Base-by-base conservation (phyloP, 2,329 filamentous ascomycete genomes). In the Cyphellophora attinorum region DNA sequence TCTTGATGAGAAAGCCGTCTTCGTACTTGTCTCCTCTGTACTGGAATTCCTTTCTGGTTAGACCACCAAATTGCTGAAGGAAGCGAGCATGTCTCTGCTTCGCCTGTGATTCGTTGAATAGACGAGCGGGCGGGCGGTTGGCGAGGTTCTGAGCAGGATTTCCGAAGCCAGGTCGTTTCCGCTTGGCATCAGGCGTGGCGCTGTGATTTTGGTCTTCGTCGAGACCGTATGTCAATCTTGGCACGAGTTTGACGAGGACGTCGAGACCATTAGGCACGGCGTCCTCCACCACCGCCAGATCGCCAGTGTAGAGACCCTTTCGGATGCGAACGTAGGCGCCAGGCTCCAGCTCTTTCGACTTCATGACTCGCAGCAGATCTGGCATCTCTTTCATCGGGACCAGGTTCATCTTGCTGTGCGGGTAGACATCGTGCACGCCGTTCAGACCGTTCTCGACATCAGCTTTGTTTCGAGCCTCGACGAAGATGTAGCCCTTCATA, bases 351-450 rank as follows among this genome's bases (percentile, higher is more conserved):
- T 79, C 78, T 31, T 86, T 83, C 3, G 82, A 89, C 64, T 94
- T 94, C 41, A 77, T 79, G 17, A 93, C 85, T 33, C 86, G 78
- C 12, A 98, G 70, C n/a, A 98, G 72, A 59, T 96, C 91, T 2
- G 91, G 89, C 79, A 95, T 94, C 60, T 98, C 91, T 58, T 93
- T 93, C 51, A 96, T 86, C 31, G 91, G 85, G 27, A 98, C 85
- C 33, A 96, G 67, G 29, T 88, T 75, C 63, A 91, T 80, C 59
- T 86, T 91, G 17, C 76, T 81, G 37, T 85, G 78, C 35, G 89
- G 84, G 56, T 95, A 98, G 23, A 93, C 82, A 53, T 94, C 86
- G 41, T 85, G 74, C 52, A 98, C 75, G 27, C 80, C 83, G 42
- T 94, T 84, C 27, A 94, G 67, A 5, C 85, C 84, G 34, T 79